These are phyloP conservation scores for Taiwanofungus camphoratus DNA, from an alignment of 1,284 basidiomycete species.

Conservation along the genomic window DNA sequence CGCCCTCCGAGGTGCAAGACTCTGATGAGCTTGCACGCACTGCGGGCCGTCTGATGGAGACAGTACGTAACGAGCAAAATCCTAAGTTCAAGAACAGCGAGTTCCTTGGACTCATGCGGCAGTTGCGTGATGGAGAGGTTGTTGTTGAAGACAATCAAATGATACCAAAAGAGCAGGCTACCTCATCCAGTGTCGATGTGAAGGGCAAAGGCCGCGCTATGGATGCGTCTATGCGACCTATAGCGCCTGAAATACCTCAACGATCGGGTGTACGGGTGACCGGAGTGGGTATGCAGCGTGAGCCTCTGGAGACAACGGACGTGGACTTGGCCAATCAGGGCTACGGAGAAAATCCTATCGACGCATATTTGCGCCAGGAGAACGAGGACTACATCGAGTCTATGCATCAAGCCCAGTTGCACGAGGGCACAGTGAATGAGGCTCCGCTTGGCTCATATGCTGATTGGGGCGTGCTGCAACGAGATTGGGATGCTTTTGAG, in stretches of 20 bases:
- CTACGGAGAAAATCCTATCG: conserved; percentile 47
- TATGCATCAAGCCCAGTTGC: conserved; percentile 36
- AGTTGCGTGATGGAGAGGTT: conserved; percentile 79
- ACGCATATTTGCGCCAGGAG: conserved; percentile 67
- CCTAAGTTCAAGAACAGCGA: conserved; percentile 86
- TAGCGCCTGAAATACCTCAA: too few species aligned
- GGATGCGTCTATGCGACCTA: too few species aligned
- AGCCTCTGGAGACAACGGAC: too few species aligned
- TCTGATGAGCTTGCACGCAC: conserved; percentile 70
- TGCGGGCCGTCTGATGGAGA: conserved; percentile 66
- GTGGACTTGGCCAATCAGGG: conserved; percentile 10
- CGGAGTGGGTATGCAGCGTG: neutral
- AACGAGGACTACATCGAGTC: conserved; percentile 62
- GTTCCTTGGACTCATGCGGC: conserved; percentile 85
- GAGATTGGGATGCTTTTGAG: conserved; percentile 82
- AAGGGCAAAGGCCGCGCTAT: conserved; percentile 64
- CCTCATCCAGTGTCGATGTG: conserved; percentile 32
- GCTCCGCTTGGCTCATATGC: conserved; percentile 9
- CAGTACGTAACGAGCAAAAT: conserved; percentile 66
- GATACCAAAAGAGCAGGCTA: conserved; percentile 44
- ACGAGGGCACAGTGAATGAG: conserved; percentile 7
- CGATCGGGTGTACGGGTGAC: neutral
- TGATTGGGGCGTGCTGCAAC: conserved; percentile 68
- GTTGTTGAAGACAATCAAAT: conserved; percentile 80
- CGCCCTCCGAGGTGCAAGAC: conserved; percentile 28